phyloP scores from a whole-genome alignment of 2,329 filamentous ascomycete species.

The Aspergillus sp. region DNA sequence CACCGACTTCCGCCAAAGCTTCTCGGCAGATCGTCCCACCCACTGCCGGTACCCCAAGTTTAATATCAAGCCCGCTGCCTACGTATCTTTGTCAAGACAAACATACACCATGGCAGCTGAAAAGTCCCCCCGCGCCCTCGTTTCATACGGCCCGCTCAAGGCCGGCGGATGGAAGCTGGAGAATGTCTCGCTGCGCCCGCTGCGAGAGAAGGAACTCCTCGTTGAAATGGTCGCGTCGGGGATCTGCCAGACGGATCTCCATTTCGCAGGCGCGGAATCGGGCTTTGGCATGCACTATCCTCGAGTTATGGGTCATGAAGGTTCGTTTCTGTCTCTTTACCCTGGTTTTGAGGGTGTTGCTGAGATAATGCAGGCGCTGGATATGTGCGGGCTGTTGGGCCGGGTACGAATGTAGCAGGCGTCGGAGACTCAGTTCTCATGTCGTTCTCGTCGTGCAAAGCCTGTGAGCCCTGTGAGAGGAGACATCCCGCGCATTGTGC shows the following conservation, averaged over 20 bases:
- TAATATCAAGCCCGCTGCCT: neutral
- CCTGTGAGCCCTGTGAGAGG: conserved; percentile 50
- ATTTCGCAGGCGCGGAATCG: conserved; percentile 35
- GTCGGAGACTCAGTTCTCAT: conserved; percentile 50
- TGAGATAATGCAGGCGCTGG: neutral
- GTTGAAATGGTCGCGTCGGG: conserved; percentile 56
- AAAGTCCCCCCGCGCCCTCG: neutral
- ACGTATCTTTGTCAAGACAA: neutral
- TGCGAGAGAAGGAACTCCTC: conserved; percentile 49
- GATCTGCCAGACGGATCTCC: conserved; percentile 57
- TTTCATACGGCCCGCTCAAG: conserved; percentile 17
- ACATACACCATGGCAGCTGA: neutral
- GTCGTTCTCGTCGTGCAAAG: conserved; percentile 49
- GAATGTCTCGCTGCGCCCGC: conserved; percentile 10
- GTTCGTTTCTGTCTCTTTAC: conserved; percentile 33
- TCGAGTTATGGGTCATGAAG: conserved; percentile 55
- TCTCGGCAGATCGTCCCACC: neutral
- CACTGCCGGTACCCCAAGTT: neutral
- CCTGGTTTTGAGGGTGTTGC: neutral
- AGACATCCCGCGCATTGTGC: conserved; percentile 51
- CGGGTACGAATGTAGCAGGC: conserved; percentile 42
- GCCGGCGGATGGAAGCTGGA: conserved; percentile 16
- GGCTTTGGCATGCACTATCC: conserved; percentile 46
- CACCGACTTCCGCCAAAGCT: neutral
- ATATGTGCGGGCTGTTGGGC: conserved; percentile 45